phyloP scores from a whole-genome alignment of 208 protist species.

The Crithidia bombi region DNA sequence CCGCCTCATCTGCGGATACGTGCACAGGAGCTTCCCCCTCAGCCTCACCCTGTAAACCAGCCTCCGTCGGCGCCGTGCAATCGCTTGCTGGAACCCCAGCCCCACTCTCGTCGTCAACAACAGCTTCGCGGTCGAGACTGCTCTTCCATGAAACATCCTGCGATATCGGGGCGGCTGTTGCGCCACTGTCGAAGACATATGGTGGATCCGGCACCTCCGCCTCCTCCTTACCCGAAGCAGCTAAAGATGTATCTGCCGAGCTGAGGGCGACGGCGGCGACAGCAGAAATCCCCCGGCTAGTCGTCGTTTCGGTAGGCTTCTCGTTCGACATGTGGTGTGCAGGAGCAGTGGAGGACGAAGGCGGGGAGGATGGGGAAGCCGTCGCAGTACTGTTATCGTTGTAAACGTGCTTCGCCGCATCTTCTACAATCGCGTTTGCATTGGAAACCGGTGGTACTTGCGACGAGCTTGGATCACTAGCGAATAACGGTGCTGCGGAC shows the following conservation, averaged over 20 bases:
- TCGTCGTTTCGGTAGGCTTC: neutral
- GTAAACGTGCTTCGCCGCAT: neutral
- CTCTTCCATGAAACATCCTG: neutral
- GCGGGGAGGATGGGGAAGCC: neutral
- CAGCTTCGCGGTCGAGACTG: neutral
- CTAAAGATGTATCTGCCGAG: neutral
- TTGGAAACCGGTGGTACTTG: neutral
- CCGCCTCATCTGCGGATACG: slow-evolving; percentile 13
- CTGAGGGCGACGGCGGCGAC: neutral
- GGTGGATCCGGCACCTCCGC: neutral
- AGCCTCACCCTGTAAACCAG: neutral
- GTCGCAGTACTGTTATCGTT: no score
- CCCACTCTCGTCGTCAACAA: neutral
- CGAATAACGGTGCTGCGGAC: neutral
- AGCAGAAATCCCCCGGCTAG: neutral
- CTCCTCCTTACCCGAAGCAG: neutral
- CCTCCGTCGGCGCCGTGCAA: neutral
- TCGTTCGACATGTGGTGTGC: neutral
- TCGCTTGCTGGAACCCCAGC: neutral
- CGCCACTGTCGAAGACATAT: neutral
- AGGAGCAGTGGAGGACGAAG: neutral
- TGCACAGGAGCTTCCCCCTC: neutral
- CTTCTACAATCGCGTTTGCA: neutral
- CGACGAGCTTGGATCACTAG: neutral
- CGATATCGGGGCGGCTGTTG: neutral